Evolutionary conservation across 2,329 filamentous ascomycete genomes (phyloP).

Genomic region (Aspergillus tubingensis): DNA sequence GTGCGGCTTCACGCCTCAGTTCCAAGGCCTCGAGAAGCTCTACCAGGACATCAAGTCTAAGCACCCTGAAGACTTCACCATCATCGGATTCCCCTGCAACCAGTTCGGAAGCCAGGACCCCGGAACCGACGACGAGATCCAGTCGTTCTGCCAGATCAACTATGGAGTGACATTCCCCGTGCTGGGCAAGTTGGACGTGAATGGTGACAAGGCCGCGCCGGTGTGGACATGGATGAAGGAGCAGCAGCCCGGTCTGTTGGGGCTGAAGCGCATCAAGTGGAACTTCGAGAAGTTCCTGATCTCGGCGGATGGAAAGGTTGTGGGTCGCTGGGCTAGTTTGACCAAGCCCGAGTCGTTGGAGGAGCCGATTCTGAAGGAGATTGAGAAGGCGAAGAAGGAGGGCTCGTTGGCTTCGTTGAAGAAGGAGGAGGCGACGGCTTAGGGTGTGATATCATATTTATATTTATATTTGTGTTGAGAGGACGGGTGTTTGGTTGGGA

Average conservation of each 20-base stretch:
- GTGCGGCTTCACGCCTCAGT: conserved; percentile 98
- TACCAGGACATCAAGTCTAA: conserved; percentile 74
- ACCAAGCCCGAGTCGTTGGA: conserved; percentile 83
- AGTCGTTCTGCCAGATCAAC: conserved; percentile 86
- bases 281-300: conserved; percentile 99
- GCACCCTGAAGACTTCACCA: conserved; percentile 74
- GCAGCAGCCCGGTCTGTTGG: conserved; percentile 77
- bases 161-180: conserved; percentile 93
- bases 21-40: conserved; percentile 83
- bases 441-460: not conserved
- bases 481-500: conserved; percentile 3
- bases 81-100: conserved; percentile 98
- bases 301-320: conserved; percentile 80
- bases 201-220: conserved; percentile 78
- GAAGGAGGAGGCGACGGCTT: conserved; percentile 27
- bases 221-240: conserved; percentile 75
- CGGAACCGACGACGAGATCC: conserved; percentile 76
- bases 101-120: conserved; percentile 94
- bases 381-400: conserved; percentile 57
- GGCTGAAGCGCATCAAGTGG: conserved; percentile 93
- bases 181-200: conserved; percentile 89
- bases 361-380: conserved; percentile 72
- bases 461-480: conserved; percentile 2
- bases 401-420: conserved; percentile 29
- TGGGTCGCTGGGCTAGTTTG: conserved; percentile 81